phyloP scores from a whole-genome alignment of 2,329 filamentous ascomycete species.

The Claviceps sp. region DNA sequence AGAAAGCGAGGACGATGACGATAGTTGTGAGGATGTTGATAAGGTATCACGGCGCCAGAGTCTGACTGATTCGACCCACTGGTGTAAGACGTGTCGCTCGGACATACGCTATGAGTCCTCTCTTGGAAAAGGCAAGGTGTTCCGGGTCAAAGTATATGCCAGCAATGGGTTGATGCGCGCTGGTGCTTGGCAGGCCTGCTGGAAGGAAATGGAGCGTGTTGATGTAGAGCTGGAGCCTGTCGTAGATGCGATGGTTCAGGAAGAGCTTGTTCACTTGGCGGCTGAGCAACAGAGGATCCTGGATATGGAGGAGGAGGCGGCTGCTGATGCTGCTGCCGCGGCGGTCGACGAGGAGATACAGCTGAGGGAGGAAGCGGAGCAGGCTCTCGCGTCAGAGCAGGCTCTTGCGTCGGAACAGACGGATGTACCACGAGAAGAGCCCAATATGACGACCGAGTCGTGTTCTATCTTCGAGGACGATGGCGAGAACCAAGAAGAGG shows the following conservation, averaged over 20 bases:
- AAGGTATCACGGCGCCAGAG: constrained; percentile 12
- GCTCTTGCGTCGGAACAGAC: constrained; percentile 1
- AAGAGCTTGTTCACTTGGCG: constrained; percentile 45
- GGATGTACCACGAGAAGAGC: constrained; percentile 7
- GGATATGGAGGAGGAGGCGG: constrained; percentile 14
- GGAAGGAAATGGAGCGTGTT: constrained; percentile 97
- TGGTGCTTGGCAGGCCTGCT: constrained; percentile 84
- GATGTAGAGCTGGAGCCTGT: constrained; percentile 82
- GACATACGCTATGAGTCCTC: constrained; percentile 41
- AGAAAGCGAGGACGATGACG: constrained; percentile 34
- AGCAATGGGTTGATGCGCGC: constrained; percentile 89
- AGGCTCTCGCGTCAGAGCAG: constrained; percentile 3
- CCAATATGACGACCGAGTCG: constrained; percentile 7
- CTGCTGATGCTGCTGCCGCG: constrained; percentile 6
- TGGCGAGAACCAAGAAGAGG: constrained; percentile 32
- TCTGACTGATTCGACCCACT: constrained; percentile 29
- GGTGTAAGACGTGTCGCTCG: constrained; percentile 42
- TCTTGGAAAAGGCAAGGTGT: constrained; percentile 43
- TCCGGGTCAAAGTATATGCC: constrained; percentile 79
- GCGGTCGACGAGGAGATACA: constrained; percentile 7
- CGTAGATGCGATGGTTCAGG: constrained; percentile 44
- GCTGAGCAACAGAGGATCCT: constrained; percentile 29
- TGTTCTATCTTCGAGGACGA: constrained; percentile 13
- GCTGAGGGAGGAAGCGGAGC: constrained; percentile 17
- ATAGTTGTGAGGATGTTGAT: constrained; percentile 22